Percentiles rank a stretch among this genome's conserved stretches.
Conservation (phyloP, 2,329 filamentous ascomycete species). For the Exophiala alcalophila region DNA sequence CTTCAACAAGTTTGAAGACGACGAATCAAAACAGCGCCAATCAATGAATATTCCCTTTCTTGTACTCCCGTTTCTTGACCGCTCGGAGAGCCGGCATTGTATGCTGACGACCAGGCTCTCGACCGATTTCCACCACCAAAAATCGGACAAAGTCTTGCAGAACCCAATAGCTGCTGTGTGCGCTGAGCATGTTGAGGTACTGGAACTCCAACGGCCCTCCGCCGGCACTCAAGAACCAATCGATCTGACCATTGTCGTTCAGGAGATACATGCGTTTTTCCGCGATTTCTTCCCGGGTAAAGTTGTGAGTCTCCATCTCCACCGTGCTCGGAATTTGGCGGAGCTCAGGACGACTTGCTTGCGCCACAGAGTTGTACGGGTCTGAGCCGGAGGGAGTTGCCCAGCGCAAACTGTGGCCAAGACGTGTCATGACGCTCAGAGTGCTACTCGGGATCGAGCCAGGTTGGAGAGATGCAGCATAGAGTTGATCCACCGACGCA, state of each 20-base stretch:
- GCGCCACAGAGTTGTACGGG: constrained; percentile 56
- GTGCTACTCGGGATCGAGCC: constrained; percentile 75
- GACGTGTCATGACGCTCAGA: constrained; percentile 61
- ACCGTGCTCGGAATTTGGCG: constrained; percentile 64
- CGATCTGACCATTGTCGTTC: constrained; percentile 95
- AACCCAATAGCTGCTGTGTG: constrained; percentile 92
- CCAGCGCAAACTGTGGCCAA: constrained; percentile 61
- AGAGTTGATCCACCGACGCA: constrained; percentile 77
- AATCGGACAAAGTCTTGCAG: constrained; percentile 84
- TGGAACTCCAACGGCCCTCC: constrained; percentile 89
- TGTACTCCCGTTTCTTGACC: constrained; percentile 51
- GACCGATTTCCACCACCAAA: constrained; percentile 81
- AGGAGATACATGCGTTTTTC: constrained; percentile 83
- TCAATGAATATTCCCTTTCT: constrained; percentile 37
- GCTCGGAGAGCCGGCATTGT: constrained; percentile 55
- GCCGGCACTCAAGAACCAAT: constrained; percentile 80
- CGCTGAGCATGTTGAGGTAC: constrained; percentile 94
- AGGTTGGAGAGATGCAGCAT: constrained; percentile 71
- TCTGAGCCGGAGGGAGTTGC: constrained; percentile 51
- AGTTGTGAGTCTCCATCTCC: constrained; percentile 95
- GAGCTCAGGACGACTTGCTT: constrained; percentile 57
- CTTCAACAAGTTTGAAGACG: too few relatives aligned
- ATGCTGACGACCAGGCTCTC: constrained; percentile 64
- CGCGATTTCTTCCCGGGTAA: constrained; percentile 84
- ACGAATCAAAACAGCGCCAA: background rate